Evolutionary conservation across 345 rosid species (phyloP).

Genomic region (Acer negundo): DNA sequence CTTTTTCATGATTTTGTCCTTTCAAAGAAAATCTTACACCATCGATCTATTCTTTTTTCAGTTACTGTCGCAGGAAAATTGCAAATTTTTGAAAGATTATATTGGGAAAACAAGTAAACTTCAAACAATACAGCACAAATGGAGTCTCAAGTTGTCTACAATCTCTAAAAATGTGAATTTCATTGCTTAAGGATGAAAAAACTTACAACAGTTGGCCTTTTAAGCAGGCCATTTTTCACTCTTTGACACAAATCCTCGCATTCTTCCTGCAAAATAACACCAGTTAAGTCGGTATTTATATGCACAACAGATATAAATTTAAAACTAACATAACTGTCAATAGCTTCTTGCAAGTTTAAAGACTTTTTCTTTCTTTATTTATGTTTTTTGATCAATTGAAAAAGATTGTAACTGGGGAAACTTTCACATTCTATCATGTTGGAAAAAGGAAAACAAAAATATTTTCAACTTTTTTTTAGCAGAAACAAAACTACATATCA

Average conservation of each 20-base stretch:
- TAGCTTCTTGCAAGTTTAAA: background rate
- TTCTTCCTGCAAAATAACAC: conserved; percentile 51
- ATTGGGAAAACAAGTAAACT: background rate
- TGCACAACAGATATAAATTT: background rate
- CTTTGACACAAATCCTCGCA: conserved; percentile 46
- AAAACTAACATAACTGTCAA: background rate
- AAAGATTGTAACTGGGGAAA: no score
- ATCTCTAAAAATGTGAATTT: background rate
- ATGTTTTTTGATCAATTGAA: no score
- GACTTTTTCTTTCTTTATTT: no score
- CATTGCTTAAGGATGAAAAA: background rate
- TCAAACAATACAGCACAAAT: background rate
- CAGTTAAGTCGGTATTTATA: background rate
- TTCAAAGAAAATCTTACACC: background rate
- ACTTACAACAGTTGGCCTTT: conserved; percentile 46
- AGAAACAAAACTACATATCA: no score
- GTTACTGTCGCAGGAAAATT: no score
- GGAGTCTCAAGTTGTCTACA: background rate
- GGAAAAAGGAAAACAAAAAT: no score
- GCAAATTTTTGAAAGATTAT: background rate
- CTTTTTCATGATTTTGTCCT: background rate
- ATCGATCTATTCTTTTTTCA: background rate
- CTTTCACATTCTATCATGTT: no score
- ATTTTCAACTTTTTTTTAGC: no score
- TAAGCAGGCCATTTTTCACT: conserved; percentile 34